Base-by-base conservation (phyloP, 2,329 filamentous ascomycete genomes). In the Colletotrichum australisinense region DNA sequence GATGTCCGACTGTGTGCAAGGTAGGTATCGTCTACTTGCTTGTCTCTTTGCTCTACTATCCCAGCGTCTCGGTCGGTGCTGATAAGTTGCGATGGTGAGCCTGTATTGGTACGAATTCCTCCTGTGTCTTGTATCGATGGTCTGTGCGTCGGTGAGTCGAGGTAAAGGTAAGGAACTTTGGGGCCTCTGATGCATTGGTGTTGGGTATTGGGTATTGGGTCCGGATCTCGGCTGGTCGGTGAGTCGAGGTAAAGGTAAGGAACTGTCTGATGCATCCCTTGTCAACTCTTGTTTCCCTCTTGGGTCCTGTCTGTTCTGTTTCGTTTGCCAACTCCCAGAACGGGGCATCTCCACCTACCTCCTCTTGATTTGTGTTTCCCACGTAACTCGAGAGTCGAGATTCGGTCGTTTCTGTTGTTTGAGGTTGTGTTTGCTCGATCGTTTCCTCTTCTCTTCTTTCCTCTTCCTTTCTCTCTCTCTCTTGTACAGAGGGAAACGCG, bases 301-400 rank as follows among this genome's bases (percentile, higher is more conserved):
- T 12, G 22, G 12, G 53, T 28, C 32, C 24, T 55, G 4, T 14
- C 16, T 63, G 5, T 35, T 38, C 28, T 30, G 11, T 32, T 35
- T 26, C 12, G 12, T 49, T 19, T 38, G 49, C 58, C 63, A n/a
- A 8, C 22, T 42, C 22, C 28, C 28, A 38, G 4, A 57, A 49
- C 14, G 63, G 49, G 12, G 26, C 52, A 63, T 26, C 24, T 56
- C 22, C 22, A 72, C 69, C 19, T 72, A 72, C 69, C 69, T 72
- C 53, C 59, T 70, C 70, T 72, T 72, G 49, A 22, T 24, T 24
- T 53, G 19, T 32, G 14, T 11, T n/a, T 35, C 11, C 28, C 22
- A 19, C 32, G n/a, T 19, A 56, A 56, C 11, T 22, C 19, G 60
- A 19, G 28, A 42, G 8, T 57, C 49, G 8, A n/a, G 38, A 42